Percentiles rank a stretch among this genome's conserved stretches.
These are phyloP conservation scores for Hemisphaericaspora subhashii DNA, from an alignment of 1,139 yeast species.

Conservation along the genomic window DNA sequence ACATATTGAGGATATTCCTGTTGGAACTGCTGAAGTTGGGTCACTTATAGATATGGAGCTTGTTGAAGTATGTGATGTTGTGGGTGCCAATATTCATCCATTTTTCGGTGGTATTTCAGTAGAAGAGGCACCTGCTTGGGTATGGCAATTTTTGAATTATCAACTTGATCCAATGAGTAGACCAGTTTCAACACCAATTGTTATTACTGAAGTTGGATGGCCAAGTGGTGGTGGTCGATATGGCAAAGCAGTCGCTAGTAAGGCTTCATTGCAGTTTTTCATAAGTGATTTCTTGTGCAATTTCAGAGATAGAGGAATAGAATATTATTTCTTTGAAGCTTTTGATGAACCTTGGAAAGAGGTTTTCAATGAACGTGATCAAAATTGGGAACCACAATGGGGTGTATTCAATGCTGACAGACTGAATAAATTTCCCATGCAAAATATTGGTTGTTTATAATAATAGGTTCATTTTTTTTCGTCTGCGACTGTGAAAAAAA, in stretches of 20 bases:
- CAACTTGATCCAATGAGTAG: constrained; percentile 38
- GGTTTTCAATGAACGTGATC: constrained; percentile 46
- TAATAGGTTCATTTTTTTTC: constrained; percentile 1
- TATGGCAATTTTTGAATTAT: constrained; percentile 45
- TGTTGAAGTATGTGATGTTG: constrained; percentile 48
- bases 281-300: constrained; percentile 55
- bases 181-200: constrained; percentile 27
- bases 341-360: constrained; percentile 74
- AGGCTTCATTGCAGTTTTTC: constrained; percentile 45
- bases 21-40: constrained; percentile 61
- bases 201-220: constrained; percentile 71
- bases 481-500: background rate
- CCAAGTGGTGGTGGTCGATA: constrained; percentile 61
- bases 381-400: constrained; percentile 72
- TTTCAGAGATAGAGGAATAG: constrained; percentile 32
- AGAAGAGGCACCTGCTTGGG: constrained; percentile 53
- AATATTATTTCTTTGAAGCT: constrained; percentile 69
- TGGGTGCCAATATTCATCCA: constrained; percentile 70
- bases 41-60: constrained; percentile 35
- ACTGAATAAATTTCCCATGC: constrained; percentile 16
- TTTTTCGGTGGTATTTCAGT: constrained; percentile 63
- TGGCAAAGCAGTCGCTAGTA: constrained; percentile 47
- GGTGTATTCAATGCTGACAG: constrained; percentile 58
- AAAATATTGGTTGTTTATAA: constrained; percentile 22
- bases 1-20: constrained; percentile 39